Percentiles rank a stretch among this genome's conserved stretches.
These are phyloP conservation scores for Blumeria graminis DNA, from an alignment of 2,329 filamentous ascomycete species.

Conservation along the genomic window DNA sequence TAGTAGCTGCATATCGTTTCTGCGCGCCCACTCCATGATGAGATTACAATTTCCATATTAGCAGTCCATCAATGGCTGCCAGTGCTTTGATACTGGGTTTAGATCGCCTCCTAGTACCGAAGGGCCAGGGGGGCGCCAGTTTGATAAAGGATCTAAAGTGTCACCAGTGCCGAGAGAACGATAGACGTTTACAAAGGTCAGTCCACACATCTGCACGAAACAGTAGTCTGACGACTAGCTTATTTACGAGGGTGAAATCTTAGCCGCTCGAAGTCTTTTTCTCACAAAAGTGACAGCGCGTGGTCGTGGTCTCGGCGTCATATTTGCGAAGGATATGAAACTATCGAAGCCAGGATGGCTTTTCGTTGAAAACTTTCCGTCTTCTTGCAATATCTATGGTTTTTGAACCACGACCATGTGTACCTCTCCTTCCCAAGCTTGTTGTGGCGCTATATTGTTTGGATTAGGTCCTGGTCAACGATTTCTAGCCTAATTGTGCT, in stretches of 20 bases:
- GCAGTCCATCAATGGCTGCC: background rate
- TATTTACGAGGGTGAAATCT: background rate
- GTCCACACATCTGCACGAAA: background rate
- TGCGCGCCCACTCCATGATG: background rate
- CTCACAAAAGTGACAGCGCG: background rate
- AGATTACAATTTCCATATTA: background rate
- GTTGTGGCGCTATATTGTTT: background rate
- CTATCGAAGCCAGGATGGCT: background rate
- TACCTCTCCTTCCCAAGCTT: background rate
- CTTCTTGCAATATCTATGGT: background rate
- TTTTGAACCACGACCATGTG: background rate
- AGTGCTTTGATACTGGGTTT: background rate
- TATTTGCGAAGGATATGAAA: background rate
- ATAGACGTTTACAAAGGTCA: background rate
- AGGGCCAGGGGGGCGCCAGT: background rate
- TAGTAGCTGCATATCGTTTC: background rate
- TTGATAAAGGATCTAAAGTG: background rate
- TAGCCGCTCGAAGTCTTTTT: background rate
- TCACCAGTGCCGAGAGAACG: background rate
- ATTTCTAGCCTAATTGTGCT: too few species aligned
- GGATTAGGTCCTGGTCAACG: too few species aligned
- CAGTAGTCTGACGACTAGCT: background rate
- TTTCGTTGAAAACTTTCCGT: background rate
- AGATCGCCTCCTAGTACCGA: background rate
- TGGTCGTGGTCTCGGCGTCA: background rate